Base-by-base conservation (phyloP, 2,329 filamentous ascomycete species). In the Diaporthe nobilis region DNA sequence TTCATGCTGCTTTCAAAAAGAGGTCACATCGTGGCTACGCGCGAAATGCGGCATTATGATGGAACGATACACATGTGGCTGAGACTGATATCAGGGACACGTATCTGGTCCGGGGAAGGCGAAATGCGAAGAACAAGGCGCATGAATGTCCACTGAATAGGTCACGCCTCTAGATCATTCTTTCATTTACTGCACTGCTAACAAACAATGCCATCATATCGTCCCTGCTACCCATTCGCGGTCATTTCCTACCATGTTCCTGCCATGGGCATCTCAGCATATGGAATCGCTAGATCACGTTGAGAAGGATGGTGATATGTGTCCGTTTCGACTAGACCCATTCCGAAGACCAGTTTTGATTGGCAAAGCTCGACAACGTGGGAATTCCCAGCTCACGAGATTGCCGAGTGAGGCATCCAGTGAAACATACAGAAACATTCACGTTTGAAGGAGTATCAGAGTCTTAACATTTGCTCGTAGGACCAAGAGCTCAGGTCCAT, bases 1-100 rank as follows among this genome's bases (percentile, higher is more conserved):
- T 70, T 70, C 49, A 55, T 70, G 65, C 49, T 55, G 34, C 31
- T 68, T 17, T 42, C 10, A 12, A 25, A 25, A 39, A 28, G 34
- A 53, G 31, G 47, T 68, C 47, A 31, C 63, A 68, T 53, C 63
- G 47, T 53, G 39, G 0, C 22, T 53, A 28, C 47, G 2, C 47
- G 49, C 28, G 12, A 53, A 28, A 22, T 65, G 22, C 22, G 20
- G 31, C 17, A 37, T 53, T 39, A 55, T 70, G 34, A 39, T 39
- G 34, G 13, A 53, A 53, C 47, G 31, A n/a, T n/a, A 5, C 15
- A 39, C 6, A 25, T 25, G 34, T 55, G 65, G 65, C 65, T 42
- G 34, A 55, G 65, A 68, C 31, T 13, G 10, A 20, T n/a, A 68
- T 53, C 49, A 70, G 34, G 5, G 28, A 39, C 3, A 70, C 10